Evolutionary conservation across 768 basidiomycete genomes (phyloP).

Genomic region (Leucosporidium creatinivorum): DNA sequence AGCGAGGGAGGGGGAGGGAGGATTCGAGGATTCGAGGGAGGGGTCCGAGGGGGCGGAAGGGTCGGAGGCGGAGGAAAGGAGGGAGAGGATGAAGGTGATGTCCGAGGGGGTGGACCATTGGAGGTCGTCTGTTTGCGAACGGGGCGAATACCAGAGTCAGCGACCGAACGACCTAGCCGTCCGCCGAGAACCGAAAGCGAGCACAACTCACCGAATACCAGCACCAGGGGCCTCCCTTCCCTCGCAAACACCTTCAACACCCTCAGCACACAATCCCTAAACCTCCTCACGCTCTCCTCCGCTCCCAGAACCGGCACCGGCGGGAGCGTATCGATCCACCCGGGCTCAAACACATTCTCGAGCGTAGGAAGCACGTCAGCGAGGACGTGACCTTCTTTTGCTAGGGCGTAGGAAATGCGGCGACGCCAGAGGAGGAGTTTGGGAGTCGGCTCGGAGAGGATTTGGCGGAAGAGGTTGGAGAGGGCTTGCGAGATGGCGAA

Average conservation of each 20-base stretch:
- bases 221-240: conserved; percentile 21
- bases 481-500: conserved; percentile 30
- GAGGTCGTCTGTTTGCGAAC: conserved; percentile 20
- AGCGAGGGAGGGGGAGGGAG: too few species aligned
- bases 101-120: conserved; percentile 28
- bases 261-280: conserved; percentile 13
- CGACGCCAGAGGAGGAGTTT: conserved; percentile 23
- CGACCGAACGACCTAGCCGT: too few species aligned
- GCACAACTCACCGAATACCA: conserved; percentile 17
- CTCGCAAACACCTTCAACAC: conserved; percentile 23
- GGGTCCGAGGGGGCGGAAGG: not conserved
- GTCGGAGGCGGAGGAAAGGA: not conserved
- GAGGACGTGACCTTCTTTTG: conserved; percentile 23
- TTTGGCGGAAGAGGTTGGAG: conserved; percentile 27
- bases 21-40: not conserved
- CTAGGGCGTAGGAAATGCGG: conserved; percentile 19
- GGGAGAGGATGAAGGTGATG: conserved; percentile 24
- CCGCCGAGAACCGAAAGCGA: too few species aligned
- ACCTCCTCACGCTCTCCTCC: conserved; percentile 23
- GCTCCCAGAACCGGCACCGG: conserved; percentile 2
- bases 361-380: conserved; percentile 27
- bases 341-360: conserved; percentile 25
- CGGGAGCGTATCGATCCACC: conserved; percentile 23
- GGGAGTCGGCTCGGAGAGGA: conserved; percentile 24
- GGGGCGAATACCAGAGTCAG: too few species aligned